Conservation (phyloP, 495 filamentous ascomycete genomes). For the Copromyces sp. region DNA sequence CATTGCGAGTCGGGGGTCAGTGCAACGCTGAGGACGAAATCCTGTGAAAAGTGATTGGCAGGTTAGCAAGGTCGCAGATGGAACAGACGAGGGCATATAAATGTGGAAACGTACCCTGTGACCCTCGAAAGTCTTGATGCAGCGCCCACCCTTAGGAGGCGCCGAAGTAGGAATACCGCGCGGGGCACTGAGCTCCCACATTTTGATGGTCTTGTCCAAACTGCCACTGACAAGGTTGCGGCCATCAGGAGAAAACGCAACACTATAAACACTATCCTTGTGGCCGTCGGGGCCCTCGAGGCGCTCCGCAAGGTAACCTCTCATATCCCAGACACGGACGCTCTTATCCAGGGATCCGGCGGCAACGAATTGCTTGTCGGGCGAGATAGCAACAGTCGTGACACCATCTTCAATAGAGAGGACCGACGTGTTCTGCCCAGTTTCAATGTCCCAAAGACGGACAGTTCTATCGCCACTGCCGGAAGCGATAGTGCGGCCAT, state of each 20-base stretch:
- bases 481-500: constrained; percentile 80
- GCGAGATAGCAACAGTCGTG: constrained; percentile 86
- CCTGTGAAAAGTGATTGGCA: constrained; percentile 35
- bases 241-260: constrained; percentile 82
- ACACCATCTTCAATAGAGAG: constrained; percentile 85
- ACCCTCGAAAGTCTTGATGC: constrained; percentile 81
- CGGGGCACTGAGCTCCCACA: constrained; percentile 76
- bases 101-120: constrained; percentile 57
- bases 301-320: constrained; percentile 71
- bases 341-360: constrained; percentile 86
- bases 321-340: constrained; percentile 80
- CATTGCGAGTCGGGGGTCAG: constrained; percentile 79
- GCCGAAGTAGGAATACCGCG: constrained; percentile 42
- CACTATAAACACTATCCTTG: constrained; percentile 87
- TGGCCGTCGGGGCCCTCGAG: constrained; percentile 80
- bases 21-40: constrained; percentile 84
- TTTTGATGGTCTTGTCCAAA: constrained; percentile 91
- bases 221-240: constrained; percentile 81
- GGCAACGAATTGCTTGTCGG: constrained; percentile 75
- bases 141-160: constrained; percentile 64
- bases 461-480: constrained; percentile 83
- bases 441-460: constrained; percentile 78
- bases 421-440: constrained; percentile 60
- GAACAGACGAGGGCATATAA: not conserved
- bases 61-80: not conserved